Base-by-base conservation (phyloP, 345 rosid species). In the Eucalyptus brandiana region DNA sequence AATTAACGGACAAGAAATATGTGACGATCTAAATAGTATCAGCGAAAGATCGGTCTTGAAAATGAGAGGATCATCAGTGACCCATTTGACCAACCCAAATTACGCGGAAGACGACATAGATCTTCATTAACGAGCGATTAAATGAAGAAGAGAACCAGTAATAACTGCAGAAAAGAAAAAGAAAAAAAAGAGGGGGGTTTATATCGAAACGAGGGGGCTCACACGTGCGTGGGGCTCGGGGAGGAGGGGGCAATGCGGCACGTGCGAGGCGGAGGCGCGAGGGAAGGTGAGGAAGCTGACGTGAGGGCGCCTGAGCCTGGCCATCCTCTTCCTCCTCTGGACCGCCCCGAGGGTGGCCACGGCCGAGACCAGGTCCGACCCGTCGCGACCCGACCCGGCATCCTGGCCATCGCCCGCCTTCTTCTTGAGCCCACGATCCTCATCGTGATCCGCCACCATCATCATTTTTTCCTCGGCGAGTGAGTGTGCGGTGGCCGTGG, bases 281-380 rank as follows among this genome's bases (percentile, higher is more conserved):
- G 92, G 67, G 56, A 90, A 88, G 53, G 94, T 88, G 89, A 95
- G 94, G 81, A 93, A 93, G 87, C 86, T 93, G 93, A 92, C 90
- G 93, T 95, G 89, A 86, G 96, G 93, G 87, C 97, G 93, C 92
- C 98, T 97, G 93, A 93, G 97, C 93, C 99, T 93, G 24, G 97
- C 95, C 98, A 96, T 95, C 93, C 96, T 96, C 95, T 96, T 96
- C 97, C 93, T 94, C 96, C 94, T 93, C 90, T 93, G 92, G 76
- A 96, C 95, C 89, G 95, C 96, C 87, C 95, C 91, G 88, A 92
- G 92, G 60, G 93, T 54, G n/a, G 48, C 89, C 83, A 94, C 91
- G 88, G 92, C 93, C 87, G 91, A 92, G 76, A 90, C 90, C 88
- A 91, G 93, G 91, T 89, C 93, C 90, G 92, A 92, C 91, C 90